phyloP scores from a whole-genome alignment of 371 early-diverging fungal species.

The Rhizopus sp. region DNA sequence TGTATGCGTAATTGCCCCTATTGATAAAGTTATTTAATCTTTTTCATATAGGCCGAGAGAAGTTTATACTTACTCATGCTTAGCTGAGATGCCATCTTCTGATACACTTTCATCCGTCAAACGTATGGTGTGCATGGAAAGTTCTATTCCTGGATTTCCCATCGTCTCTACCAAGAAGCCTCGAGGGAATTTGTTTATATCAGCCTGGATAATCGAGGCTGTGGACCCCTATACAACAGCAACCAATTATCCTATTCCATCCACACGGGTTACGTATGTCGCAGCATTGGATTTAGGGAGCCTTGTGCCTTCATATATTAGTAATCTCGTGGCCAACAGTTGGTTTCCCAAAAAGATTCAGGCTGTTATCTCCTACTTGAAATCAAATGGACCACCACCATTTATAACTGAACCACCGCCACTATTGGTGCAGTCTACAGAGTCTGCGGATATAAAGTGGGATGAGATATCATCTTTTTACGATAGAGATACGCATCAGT shows the following conservation, averaged over 20 bases:
- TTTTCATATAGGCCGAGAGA: conserved; percentile 29
- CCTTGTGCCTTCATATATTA: conserved; percentile 55
- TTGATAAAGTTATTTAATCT: background rate
- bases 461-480: conserved; percentile 9
- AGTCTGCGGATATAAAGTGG: conserved; percentile 12
- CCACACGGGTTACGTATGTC: conserved; percentile 54
- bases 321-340: conserved; percentile 47
- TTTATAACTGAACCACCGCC: conserved; percentile 22
- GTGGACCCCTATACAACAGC: conserved; percentile 62
- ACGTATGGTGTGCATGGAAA: conserved; percentile 41
- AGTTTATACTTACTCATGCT: conserved; percentile 34
- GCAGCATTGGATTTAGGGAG: conserved; percentile 54
- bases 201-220: conserved; percentile 61
- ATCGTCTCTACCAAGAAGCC: conserved; percentile 33
- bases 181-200: conserved; percentile 44
- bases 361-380: conserved; percentile 49
- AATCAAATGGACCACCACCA: conserved; percentile 54
- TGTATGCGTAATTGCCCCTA: conserved; percentile 7
- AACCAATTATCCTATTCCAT: conserved; percentile 60
- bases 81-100: conserved; percentile 38
- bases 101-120: conserved; percentile 17
- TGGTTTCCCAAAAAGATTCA: conserved; percentile 48
- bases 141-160: conserved; percentile 35
- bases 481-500: conserved; percentile 10
- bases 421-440: conserved; percentile 5